Base-by-base conservation (phyloP, 495 filamentous ascomycete species). In the Neurospora sp. region DNA sequence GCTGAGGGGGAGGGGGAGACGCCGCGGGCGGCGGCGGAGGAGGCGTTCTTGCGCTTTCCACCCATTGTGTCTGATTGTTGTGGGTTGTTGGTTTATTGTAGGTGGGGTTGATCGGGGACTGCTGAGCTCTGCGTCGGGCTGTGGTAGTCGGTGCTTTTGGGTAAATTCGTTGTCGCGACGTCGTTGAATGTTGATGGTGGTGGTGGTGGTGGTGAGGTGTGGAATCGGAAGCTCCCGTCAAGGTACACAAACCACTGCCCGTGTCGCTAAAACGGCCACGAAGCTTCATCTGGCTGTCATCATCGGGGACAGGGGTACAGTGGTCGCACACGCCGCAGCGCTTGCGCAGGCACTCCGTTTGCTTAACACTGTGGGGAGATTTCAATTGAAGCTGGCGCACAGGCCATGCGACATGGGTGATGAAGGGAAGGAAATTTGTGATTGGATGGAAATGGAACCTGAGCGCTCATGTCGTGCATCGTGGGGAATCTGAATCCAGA, bases 191-290 rank as follows among this genome's bases (percentile, higher is more conserved):
- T 69, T 60, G 11, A 35, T 38, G 20, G 39, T 37, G 38, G 23
- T 37, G n/a, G 23, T 37, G n/a, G 62, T 38, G 37, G n/a, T 16
- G 71, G 70, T 27, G 54, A 18, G 20, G 46, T 69, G 14, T 70
- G 40, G 31, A 54, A 54, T 54, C 66, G 42, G 71, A 16, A 74
- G 72, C 44, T 71, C 35, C 54, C 41, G 44, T 14, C 69, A 70
- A 69, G 69, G 54, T 41, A 37, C 60, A 42, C 70, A 71, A 20
- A 18, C 72, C 44, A 44, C 66, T 40, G 71, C 35, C 71, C 70
- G 46, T 39, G 20, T 37, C 46, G 72, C 74, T 76, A 74, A 78
- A 79, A 75, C 77, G 79, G 79, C 77, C 80, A 82, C 80, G 80
- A 74, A 82, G 80, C 79, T 82, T 78, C 75, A 80, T 78, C 73